phyloP scores from a whole-genome alignment of 768 basidiomycete species.

The Russula dissimulans region DNA sequence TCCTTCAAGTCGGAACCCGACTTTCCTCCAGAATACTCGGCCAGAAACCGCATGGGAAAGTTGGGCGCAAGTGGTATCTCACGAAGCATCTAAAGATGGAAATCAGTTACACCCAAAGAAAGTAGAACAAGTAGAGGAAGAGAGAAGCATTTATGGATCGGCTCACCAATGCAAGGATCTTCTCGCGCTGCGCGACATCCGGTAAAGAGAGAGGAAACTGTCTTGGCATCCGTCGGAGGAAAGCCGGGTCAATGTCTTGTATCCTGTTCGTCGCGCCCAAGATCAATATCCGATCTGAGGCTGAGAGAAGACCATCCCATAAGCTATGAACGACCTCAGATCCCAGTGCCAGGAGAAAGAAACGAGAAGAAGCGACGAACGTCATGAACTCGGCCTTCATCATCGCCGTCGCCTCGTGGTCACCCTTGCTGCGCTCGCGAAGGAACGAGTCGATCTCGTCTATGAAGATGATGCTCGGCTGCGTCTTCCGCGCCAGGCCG shows the following conservation, averaged over 20 bases:
- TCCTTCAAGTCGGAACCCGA: conserved; percentile 92
- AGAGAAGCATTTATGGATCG: neutral
- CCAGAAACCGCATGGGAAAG: conserved; percentile 57
- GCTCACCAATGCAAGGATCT: conserved; percentile 72
- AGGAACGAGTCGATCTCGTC: conserved; percentile 98
- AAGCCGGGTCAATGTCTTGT: conserved; percentile 81
- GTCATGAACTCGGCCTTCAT: conserved; percentile 97
- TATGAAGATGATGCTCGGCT: conserved; percentile 96
- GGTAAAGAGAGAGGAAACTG: conserved; percentile 84
- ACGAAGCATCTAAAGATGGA: conserved; percentile 63
- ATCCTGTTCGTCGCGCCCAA: conserved; percentile 95
- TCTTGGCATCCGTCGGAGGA: conserved; percentile 96
- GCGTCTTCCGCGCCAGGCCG: conserved; percentile 85
- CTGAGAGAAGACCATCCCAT: conserved; percentile 90
- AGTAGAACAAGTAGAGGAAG: neutral
- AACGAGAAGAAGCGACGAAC: conserved; percentile 35
- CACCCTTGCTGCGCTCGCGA: conserved; percentile 74
- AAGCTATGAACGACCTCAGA: conserved; percentile 37
- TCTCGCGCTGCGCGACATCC: conserved; percentile 63
- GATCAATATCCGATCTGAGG: conserved; percentile 74
- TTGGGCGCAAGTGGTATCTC: conserved; percentile 57
- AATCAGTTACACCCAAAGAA: neutral
- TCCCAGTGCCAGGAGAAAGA: neutral
- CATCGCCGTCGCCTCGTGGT: conserved; percentile 98
- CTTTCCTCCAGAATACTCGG: conserved; percentile 56